phyloP scores from a whole-genome alignment of 345 rosid genomes.

The Salix exigua region DNA sequence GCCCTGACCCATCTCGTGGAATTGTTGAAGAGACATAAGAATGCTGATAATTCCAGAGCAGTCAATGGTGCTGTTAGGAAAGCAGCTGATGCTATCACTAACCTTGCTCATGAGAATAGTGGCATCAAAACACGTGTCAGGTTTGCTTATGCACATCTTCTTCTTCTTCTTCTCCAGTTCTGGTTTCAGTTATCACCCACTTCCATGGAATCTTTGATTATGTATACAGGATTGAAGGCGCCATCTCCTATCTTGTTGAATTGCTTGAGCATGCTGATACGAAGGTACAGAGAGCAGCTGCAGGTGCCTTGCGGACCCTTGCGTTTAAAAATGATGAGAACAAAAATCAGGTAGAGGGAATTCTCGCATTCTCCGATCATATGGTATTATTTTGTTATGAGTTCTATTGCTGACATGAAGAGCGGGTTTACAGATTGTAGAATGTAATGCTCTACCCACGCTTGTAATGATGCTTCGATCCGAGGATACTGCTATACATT shows the following conservation, averaged over 20 bases:
- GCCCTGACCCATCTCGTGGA: slow-evolving; percentile 53
- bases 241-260: slow-evolving; percentile 69
- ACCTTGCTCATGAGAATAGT: slow-evolving; percentile 71
- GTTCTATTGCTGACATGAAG: slow-evolving; percentile 11
- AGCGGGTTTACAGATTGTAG: slow-evolving; percentile 56
- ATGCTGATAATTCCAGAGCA: slow-evolving; percentile 19
- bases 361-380: not conserved
- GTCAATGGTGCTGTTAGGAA: slow-evolving; percentile 48
- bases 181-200: not conserved
- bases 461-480: slow-evolving; percentile 66
- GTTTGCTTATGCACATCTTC: slow-evolving; percentile 20
- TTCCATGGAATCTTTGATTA: slow-evolving; percentile 3
- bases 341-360: slow-evolving; percentile 47
- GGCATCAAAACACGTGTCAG: slow-evolving; percentile 58
- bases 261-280: slow-evolving; percentile 47
- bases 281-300: slow-evolving; percentile 79
- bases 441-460: slow-evolving; percentile 56
- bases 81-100: slow-evolving; percentile 75
- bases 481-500: slow-evolving; percentile 56
- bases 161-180: not conserved
- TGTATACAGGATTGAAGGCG: slow-evolving; percentile 58
- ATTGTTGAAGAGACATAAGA: slow-evolving; percentile 45
- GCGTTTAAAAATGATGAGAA: slow-evolving; percentile 75
- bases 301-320: slow-evolving; percentile 68
- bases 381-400: not conserved